phyloP scores from a whole-genome alignment of 192 early-diverging fungal species.

The Coemansia sp. region DNA sequence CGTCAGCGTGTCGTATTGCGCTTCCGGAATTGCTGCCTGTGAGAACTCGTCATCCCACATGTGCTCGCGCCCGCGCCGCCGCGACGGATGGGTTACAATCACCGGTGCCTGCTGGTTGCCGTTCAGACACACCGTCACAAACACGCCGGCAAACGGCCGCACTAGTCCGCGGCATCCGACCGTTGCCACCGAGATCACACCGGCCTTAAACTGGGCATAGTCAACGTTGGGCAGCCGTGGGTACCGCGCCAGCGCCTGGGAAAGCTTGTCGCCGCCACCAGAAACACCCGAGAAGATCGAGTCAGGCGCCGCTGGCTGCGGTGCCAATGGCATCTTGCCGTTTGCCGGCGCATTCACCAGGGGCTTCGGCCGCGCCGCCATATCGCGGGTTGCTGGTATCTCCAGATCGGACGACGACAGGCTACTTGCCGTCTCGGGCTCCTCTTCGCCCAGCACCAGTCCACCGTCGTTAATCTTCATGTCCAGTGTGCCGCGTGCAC shows the following conservation, averaged over 20 bases:
- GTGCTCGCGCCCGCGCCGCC: conserved; percentile 45
- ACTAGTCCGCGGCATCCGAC: conserved; percentile 47
- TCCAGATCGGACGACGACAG: conserved; percentile 8
- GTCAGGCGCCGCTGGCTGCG: neutral
- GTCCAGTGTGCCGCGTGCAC: conserved; percentile 32
- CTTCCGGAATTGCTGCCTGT: conserved; percentile 44
- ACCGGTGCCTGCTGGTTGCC: conserved; percentile 46
- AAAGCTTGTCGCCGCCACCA: conserved; percentile 26
- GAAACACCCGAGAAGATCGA: conserved; percentile 49
- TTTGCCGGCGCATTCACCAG: neutral
- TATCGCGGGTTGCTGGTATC: neutral
- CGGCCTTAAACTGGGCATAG: conserved; percentile 46
- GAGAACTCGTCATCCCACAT: conserved; percentile 50
- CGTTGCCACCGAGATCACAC: conserved; percentile 38
- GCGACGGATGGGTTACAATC: conserved; percentile 42
- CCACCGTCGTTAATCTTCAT: conserved; percentile 40
- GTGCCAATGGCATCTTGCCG: conserved; percentile 1
- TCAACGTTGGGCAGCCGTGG: conserved; percentile 51
- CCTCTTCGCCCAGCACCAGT: conserved; percentile 41
- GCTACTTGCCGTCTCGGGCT: neutral
- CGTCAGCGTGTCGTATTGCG: conserved; percentile 27
- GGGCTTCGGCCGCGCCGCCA: neutral
- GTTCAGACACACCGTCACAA: conserved; percentile 46
- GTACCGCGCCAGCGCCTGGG: conserved; percentile 41
- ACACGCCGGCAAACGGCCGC: conserved; percentile 48